Percentiles rank a stretch among this genome's conserved stretches.
These are phyloP conservation scores for Arabidopsis thaliana DNA, from an alignment of 345 rosid species.

Conservation along the genomic window TAIR10.1 NC_003070.9:3696501-3697000, in stretches of 20 bases:
- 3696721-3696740: slow-evolving; percentile 19
- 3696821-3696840: slow-evolving; percentile 68
- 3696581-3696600: neutral
- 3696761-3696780: slow-evolving; percentile 21
- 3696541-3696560: neutral
- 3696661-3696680: slow-evolving; percentile 69
- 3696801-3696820: slow-evolving; percentile 60
- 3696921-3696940: slow-evolving; percentile 64
- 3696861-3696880: slow-evolving; percentile 97
- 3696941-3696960: slow-evolving; percentile 42
- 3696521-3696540: neutral
- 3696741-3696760: neutral
- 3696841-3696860: slow-evolving; percentile 77
- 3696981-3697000: neutral
- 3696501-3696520: slow-evolving; percentile 2
- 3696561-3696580: neutral
- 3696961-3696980: neutral
- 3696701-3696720: slow-evolving; percentile 84
- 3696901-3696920: slow-evolving; percentile 70
- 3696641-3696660: slow-evolving; percentile 74
- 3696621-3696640: slow-evolving; percentile 97
- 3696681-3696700: slow-evolving; percentile 78
- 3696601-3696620: neutral
- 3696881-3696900: slow-evolving; percentile 96
- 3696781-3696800: neutral